A percentile compares a stretch with the other conserved stretches of the same genome.
Conservation (phyloP, 192 early-diverging fungal species). For the Diversispora epigaea region DNA sequence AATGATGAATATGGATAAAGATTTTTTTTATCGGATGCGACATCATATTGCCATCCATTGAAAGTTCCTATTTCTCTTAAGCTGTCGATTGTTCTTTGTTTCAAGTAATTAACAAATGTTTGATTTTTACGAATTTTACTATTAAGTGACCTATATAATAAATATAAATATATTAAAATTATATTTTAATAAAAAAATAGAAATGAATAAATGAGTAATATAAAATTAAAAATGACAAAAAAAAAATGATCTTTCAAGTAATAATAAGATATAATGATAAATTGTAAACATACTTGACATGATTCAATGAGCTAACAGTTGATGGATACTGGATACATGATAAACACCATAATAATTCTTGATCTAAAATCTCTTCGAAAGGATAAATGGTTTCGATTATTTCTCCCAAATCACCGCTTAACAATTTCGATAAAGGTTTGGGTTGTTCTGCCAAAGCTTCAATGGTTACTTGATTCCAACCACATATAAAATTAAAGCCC, state of each 20-base stretch:
- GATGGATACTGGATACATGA: constrained; percentile 28
- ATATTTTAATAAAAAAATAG: not conserved
- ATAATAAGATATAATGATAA: no score
- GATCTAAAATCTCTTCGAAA: constrained; percentile 26
- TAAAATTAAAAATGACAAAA: no score
- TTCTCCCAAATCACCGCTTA: not conserved
- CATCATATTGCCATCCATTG: constrained; percentile 20
- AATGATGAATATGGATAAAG: constrained; percentile 19
- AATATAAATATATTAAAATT: not conserved
- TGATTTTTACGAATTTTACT: constrained; percentile 8
- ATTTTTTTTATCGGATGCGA: constrained; percentile 16
- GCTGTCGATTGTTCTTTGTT: constrained; percentile 9
- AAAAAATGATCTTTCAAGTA: no score
- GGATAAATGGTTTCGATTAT: constrained; percentile 20
- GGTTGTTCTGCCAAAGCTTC: constrained; percentile 17
- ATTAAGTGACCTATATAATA: not conserved
- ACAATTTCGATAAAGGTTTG: not conserved
- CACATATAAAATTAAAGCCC: constrained; percentile 25
- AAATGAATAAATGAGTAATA: not conserved
- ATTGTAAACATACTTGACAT: constrained; percentile 4
- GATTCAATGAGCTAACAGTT: not conserved
- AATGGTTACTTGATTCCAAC: constrained; percentile 30
- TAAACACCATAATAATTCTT: constrained; percentile 30
- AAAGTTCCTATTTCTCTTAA: not conserved
- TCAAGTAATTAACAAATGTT: not conserved